Evolutionary conservation across 176 grass and related monocot genomes (phyloP), one percentile per base, ranked within the genome.

Genomic region (Zizania latifolia): DNA sequence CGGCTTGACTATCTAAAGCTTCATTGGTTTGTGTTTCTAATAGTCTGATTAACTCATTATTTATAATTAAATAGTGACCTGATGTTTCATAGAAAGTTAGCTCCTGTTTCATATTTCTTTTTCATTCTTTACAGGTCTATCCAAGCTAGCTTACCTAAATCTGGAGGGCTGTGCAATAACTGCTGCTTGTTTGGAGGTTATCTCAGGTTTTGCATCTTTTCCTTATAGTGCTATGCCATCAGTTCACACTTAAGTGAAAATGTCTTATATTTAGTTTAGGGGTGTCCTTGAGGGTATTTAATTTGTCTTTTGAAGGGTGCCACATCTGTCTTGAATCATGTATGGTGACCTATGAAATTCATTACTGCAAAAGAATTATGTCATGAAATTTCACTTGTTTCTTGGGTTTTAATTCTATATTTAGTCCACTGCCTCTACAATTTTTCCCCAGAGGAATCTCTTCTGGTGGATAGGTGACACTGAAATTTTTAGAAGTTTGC

Each of bases 161-260:
- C 68, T 99, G 69, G 95, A 94, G 79, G 89, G 92, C 32, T 90
- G 89, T 83, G 76, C 82, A 62, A 59, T 94, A 48, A 99, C 86
- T 79, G 76, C 89, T 76, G 82, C 89, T 86, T 99, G 91, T 82
- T 94, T 99, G 82, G 80, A 92, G 65, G 81, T 74, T 86, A 86
- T 99, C 37, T 99, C 95, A 90, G 95, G 95, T 99, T 34, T 53
- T 79, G 29, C 29, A 81, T 72, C 40, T 74, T 45, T 45, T 56
- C 62, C 24, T 82, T 4, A 39, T 57, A 24, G 40, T 58, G 50
- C 22, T 31, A 0, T 72, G 38, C 31, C 26, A 58, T 46, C 10
- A 39, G 23, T 23, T 66, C 5, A 46, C 5, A 28, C 33, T 77
- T 75, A 34, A 67, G 4, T 9, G 4, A 60, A 82, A 48, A 37